These are phyloP conservation scores for Wickerhamiella lipophila DNA, from an alignment of 805 yeast genomes.

Conservation along the genomic window DNA sequence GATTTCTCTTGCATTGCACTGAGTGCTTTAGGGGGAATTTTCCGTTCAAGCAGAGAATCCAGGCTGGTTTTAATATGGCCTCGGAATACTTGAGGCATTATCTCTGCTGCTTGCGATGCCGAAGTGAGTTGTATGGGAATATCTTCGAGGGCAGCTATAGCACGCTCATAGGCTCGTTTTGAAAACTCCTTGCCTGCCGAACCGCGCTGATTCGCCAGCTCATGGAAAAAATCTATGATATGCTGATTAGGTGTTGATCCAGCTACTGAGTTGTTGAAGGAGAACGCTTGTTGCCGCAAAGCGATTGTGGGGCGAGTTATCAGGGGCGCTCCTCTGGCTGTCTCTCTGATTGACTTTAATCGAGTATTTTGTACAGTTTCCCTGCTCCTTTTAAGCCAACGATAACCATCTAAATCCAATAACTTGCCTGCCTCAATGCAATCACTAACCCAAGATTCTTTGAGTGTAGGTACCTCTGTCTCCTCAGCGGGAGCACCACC, in stretches of 20 bases:
- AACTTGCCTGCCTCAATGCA: conserved; percentile 22
- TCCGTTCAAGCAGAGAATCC: conserved; percentile 32
- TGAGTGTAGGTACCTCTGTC: conserved; percentile 7
- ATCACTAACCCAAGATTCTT: conserved; percentile 26
- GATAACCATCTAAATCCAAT: conserved; percentile 1
- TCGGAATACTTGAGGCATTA: conserved; percentile 28
- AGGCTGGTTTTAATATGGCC: conserved; percentile 36
- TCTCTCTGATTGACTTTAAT: too few species aligned
- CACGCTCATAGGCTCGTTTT: conserved; percentile 34
- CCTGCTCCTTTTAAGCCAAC: neutral
- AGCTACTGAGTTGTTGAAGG: neutral
- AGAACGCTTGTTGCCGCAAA: neutral
- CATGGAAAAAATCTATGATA: conserved; percentile 26
- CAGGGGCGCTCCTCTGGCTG: too few species aligned
- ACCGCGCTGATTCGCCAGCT: conserved; percentile 27
- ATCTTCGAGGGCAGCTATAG: conserved; percentile 30
- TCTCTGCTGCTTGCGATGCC: conserved; percentile 30
- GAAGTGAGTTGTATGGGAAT: conserved; percentile 26
- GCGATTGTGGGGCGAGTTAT: too few species aligned
- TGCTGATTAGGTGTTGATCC: conserved; percentile 22
- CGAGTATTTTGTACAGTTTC: too few species aligned
- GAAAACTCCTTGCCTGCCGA: conserved; percentile 31
- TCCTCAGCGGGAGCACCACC: neutral
- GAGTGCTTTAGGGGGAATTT: conserved; percentile 19
- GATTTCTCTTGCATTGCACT: conserved; percentile 21